Base-by-base conservation (phyloP, 495 filamentous ascomycete genomes). In the Penicillium robsamsonii region DNA sequence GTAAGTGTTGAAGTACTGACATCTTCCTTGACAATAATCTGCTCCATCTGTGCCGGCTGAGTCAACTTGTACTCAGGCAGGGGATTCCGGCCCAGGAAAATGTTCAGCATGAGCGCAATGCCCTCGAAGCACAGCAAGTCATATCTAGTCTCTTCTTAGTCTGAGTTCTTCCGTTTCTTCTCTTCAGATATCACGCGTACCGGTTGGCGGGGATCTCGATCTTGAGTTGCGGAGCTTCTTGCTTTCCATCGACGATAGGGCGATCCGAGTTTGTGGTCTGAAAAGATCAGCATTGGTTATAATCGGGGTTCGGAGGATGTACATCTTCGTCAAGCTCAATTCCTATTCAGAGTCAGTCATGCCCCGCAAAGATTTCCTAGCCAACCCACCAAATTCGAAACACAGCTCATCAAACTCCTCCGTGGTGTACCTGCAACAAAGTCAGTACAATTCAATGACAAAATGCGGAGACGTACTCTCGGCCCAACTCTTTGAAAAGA, bases 81-180 rank as follows among this genome's bases (percentile, higher is more conserved):
- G 15, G 80, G 68, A 48, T 81, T 76, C 60, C 85, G 87, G 48
- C 84, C 88, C 52, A 87, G 75, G 86, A 97, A 99, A 72, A 99
- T 89, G 67, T 96, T 96, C 53, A 99, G 81, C 84, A 93, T 93
- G 63, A 96, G 81, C 48, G 91, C 87, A 69, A 99, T 95, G 46
- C 94, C 94, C 75, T 99, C 94, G 75, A 97, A 96, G 69, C 94
- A 99, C 29, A 99, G 85, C 85, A 97, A 87, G 66, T 99, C 94
- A 85, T 97, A 97, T 81, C 93, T 87, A 45, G 33, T 38, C 27
- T 57, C 56, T 77, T 57, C 56, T 78, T 61, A 74, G 59, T 55
- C 59, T 53, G 49, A 20, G 13, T 44, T 20, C 31, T n/a, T 31
- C 17, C 25, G 8, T 18, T 43, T 29, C 44, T 25, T 31, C n/a